These are phyloP conservation scores for Globisporangium perplexum DNA, from an alignment of 352 stramenopile genomes.

Conservation along the genomic window DNA sequence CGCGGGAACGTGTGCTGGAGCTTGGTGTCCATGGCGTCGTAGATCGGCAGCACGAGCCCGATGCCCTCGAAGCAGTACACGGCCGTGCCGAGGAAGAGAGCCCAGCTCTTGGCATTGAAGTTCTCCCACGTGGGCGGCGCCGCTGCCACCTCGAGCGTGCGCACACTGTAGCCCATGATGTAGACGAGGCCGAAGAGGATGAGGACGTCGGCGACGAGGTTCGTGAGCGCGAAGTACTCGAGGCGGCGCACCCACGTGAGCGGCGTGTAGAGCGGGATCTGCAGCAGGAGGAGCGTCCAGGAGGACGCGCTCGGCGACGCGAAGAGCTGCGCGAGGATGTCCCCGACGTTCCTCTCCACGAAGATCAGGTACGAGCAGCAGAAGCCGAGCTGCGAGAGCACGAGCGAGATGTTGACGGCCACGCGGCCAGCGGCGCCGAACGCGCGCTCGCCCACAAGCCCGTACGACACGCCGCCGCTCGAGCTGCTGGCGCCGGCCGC, in stretches of 20 bases:
- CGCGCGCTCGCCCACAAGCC: conserved; percentile 44
- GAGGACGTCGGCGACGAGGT: conserved; percentile 54
- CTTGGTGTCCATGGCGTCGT: conserved; percentile 50
- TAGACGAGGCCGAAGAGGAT: conserved; percentile 55
- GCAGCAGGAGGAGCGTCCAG: conserved; percentile 50
- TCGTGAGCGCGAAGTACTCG: conserved; percentile 70
- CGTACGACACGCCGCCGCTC: conserved; percentile 44
- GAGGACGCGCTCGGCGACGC: conserved; percentile 34
- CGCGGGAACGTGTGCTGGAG: conserved; percentile 58
- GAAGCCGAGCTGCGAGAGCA: conserved; percentile 65
- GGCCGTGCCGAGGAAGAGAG: conserved; percentile 51
- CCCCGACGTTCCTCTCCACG: conserved; percentile 61
- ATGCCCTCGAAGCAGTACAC: conserved; percentile 77
- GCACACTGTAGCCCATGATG: conserved; percentile 47
- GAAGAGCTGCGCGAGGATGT: conserved; percentile 51
- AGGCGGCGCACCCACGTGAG: conserved; percentile 67
- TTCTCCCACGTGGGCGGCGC: conserved; percentile 39
- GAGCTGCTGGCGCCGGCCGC: background rate
- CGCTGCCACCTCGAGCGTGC: conserved; percentile 28
- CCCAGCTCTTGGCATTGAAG: conserved; percentile 62
- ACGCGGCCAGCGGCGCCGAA: conserved; percentile 42
- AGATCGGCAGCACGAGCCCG: conserved; percentile 59
- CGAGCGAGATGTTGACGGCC: conserved; percentile 61
- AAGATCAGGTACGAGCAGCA: conserved; percentile 78
- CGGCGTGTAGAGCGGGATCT: conserved; percentile 65